phyloP scores from a whole-genome alignment of 1,284 basidiomycete genomes.

The Sanghuangporus weigelae region DNA sequence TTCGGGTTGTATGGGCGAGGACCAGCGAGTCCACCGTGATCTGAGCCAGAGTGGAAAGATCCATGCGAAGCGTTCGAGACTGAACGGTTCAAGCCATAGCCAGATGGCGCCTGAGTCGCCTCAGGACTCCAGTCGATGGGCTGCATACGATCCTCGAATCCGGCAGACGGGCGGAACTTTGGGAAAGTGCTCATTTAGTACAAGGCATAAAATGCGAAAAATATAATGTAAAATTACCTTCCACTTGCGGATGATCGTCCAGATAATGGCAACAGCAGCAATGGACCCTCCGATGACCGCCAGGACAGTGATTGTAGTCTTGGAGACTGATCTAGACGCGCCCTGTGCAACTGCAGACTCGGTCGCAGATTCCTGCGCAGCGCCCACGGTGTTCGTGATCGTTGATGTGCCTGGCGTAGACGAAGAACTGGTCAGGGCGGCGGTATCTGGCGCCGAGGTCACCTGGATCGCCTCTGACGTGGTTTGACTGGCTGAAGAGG shows the following conservation, averaged over 20 bases:
- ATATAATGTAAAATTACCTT: slow-evolving; percentile 33
- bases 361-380: slow-evolving; percentile 22
- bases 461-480: slow-evolving; percentile 19
- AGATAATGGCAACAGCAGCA: slow-evolving; percentile 65
- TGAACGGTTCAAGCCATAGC: slow-evolving; percentile 41
- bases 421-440: neutral
- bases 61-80: slow-evolving; percentile 48
- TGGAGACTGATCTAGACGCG: slow-evolving; percentile 29
- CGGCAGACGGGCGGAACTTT: slow-evolving; percentile 63
- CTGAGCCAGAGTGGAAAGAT: slow-evolving; percentile 64
- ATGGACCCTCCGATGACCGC: slow-evolving; percentile 66
- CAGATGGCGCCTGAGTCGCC: slow-evolving; percentile 31
- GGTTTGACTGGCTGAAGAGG: slow-evolving; percentile 20
- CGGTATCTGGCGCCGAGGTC: slow-evolving; percentile 12
- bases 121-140: slow-evolving; percentile 81
- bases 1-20: slow-evolving; percentile 24
- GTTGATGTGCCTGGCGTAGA: neutral
- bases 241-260: slow-evolving; percentile 90
- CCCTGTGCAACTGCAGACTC: slow-evolving; percentile 10
- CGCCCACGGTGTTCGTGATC: slow-evolving; percentile 23
- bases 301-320: slow-evolving; percentile 62
- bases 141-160: slow-evolving; percentile 64
- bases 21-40: slow-evolving; percentile 36
- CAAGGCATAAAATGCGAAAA: neutral
- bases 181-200: neutral